These are phyloP conservation scores for Bryum argenteum DNA, from an alignment of 225 moss, liverwort and hornwort genomes.

Conservation along the genomic window DNA sequence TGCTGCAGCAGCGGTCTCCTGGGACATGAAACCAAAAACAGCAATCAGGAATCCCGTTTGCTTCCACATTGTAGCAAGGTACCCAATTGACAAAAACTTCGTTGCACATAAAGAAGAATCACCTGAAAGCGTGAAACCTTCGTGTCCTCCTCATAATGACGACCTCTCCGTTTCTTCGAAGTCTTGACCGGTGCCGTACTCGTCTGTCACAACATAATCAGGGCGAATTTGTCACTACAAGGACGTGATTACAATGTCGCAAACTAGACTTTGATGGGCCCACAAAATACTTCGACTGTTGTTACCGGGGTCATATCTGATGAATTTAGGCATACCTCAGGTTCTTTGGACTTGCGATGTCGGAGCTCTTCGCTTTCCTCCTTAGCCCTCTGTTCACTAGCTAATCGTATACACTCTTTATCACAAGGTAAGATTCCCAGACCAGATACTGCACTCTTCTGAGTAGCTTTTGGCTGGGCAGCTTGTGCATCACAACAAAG, in stretches of 20 bases:
- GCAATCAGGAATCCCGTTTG: not conserved
- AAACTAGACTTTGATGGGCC: not conserved
- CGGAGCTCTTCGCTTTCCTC: slow-evolving; percentile 74
- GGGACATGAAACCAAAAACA: slow-evolving; percentile 22
- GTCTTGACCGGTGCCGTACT: slow-evolving; percentile 32
- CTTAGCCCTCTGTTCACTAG: slow-evolving; percentile 50
- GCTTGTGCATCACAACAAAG: slow-evolving; percentile 79
- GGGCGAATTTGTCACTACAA: slow-evolving; percentile 15
- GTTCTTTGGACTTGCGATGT: slow-evolving; percentile 67
- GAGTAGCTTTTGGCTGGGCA: slow-evolving; percentile 50
- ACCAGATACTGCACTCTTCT: slow-evolving; percentile 48
- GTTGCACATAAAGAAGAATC: slow-evolving; percentile 13
- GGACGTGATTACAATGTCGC: not conserved
- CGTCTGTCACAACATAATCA: slow-evolving; percentile 37
- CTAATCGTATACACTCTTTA: slow-evolving; percentile 64
- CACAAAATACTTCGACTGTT: not conserved
- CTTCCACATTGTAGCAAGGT: too few species aligned
- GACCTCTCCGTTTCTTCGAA: slow-evolving; percentile 52
- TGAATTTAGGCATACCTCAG: slow-evolving; percentile 52
- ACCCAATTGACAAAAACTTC: not conserved
- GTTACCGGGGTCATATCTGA: not conserved
- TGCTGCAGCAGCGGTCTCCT: slow-evolving; percentile 41
- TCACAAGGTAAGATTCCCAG: slow-evolving; percentile 83
- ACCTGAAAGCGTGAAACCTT: slow-evolving; percentile 52
- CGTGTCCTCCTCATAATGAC: slow-evolving; percentile 33